Percentiles rank a stretch among this genome's conserved stretches.
Conservation (phyloP, 192 early-diverging fungal genomes). For the Dimargaris verticillata region DNA sequence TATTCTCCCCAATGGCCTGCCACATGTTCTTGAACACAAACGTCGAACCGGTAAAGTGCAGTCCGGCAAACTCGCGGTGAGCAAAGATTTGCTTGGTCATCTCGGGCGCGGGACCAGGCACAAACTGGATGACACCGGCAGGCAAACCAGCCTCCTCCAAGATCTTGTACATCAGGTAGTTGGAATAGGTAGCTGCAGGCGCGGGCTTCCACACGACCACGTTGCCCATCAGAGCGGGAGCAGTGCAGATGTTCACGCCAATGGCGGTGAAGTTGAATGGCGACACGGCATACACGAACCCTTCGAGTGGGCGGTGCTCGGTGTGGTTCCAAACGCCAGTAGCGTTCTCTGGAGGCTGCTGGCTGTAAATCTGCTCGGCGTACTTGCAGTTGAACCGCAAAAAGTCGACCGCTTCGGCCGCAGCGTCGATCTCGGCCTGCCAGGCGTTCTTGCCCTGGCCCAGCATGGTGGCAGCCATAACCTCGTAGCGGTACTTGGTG, state of each 20-base stretch:
- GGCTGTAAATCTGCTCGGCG: constrained; percentile 79
- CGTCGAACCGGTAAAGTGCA: constrained; percentile 94
- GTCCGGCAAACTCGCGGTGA: constrained; percentile 83
- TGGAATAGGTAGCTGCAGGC: constrained; percentile 68
- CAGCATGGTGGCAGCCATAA: constrained; percentile 91
- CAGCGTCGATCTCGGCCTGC: constrained; percentile 99
- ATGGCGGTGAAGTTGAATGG: constrained; percentile 99
- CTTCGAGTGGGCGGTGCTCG: constrained; percentile 92
- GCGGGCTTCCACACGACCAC: constrained; percentile 96
- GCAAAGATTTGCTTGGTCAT: constrained; percentile 66
- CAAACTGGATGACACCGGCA: constrained; percentile 91
- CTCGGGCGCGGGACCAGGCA: constrained; percentile 73
- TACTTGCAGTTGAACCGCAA: constrained; percentile 90
- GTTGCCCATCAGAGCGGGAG: constrained; percentile 95
- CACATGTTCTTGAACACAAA: constrained; percentile 85
- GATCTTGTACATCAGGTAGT: constrained; percentile 81
- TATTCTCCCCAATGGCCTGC: constrained; percentile 80
- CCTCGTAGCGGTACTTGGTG: constrained; percentile 78
- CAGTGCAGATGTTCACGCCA: constrained; percentile 82
- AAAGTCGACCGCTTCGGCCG: constrained; percentile 86
- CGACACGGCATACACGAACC: constrained; percentile 93
- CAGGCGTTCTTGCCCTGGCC: constrained; percentile 97
- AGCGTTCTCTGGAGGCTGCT: constrained; percentile 83
- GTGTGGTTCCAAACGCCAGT: constrained; percentile 79
- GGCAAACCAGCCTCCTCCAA: constrained; percentile 91